Conservation (phyloP, 2,329 filamentous ascomycete genomes). For the Botrytis deweyae region DNA sequence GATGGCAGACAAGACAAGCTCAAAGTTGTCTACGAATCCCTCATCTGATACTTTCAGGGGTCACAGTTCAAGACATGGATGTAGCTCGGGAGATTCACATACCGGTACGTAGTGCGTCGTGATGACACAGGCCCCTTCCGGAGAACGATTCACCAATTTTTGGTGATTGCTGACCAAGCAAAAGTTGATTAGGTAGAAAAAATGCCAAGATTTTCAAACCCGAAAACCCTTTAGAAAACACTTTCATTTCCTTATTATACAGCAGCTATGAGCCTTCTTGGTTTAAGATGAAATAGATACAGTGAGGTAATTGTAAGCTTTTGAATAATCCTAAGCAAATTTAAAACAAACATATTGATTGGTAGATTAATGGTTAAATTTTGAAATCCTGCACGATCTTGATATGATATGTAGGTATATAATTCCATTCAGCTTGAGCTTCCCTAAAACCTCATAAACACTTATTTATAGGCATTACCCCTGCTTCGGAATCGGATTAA, state of each 20-base stretch:
- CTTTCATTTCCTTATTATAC: rapidly evolving
- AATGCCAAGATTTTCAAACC: not conserved
- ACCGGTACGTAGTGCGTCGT: not conserved
- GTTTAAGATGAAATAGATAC: rapidly evolving
- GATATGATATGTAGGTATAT: not conserved
- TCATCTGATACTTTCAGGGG: conserved; percentile 8
- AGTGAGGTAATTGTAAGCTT: rapidly evolving
- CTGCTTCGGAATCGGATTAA: conserved; percentile 12
- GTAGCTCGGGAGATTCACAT: not conserved
- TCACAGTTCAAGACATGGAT: conserved; percentile 5
- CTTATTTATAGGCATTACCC: not conserved
- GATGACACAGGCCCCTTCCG: not conserved
- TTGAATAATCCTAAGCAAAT: rapidly evolving
- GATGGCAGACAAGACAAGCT: not conserved
- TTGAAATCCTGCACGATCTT: not conserved
- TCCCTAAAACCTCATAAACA: not conserved
- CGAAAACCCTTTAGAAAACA: not conserved
- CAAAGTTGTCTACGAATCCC: not conserved
- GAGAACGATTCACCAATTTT: not conserved
- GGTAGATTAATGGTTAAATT: not conserved
- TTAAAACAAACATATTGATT: not conserved
- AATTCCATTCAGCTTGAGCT: not conserved
- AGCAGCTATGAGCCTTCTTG: rapidly evolving
- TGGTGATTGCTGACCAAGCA: not conserved
- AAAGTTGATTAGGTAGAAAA: not conserved